Evolutionary conservation across 805 yeast genomes (phyloP), one percentile per base, ranked within the genome.

Genomic region (Suhomyces pyralidae): DNA sequence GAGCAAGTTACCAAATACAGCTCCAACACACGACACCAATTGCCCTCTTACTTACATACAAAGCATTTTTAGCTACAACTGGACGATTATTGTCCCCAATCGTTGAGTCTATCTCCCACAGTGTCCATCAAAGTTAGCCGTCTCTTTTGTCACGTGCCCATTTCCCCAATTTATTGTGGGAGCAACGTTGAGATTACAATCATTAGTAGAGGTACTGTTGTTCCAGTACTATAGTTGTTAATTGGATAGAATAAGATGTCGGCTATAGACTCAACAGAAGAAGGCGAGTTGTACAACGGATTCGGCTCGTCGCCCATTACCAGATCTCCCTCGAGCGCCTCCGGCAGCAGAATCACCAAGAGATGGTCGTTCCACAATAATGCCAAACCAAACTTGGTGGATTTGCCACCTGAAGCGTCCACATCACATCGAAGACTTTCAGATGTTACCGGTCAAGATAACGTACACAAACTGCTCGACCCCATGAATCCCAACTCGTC

Each of bases 381-480:
- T 51, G 57, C 69, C 46, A 63, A 64, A 51, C 76, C 78, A 10
- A 69, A 73, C 57, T 67, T 74, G 57, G 68, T 71, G 12, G 75
- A 69, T 42, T 55, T 67, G 34, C 71, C 73, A 2, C 56, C 64
- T 22, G 66, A 58, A 49, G 64, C 61, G 5, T 54, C 66, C 34
- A 55, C 60, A 36, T 63, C 67, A 12, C 58, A 62, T 46, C 55
- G 79, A 50, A 58, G 80, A 52, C 61, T 72, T 45, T 72, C 77
- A 52, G 79, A 75, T 52, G 67, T 71, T 36, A 68, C 74, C 9
- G 73, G 74, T 3, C 63, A 66, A 45, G 79, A 75, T 54, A 90
- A 85, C 46, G 90, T 90, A 32, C 97, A 90, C 63, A 79, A 80
- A 40, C 74, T 77, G 34, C 74, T 84, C 17, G 80, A 82, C 38